Conservation (phyloP, 1,139 yeast genomes). For the Scheffersomyces titani region DNA sequence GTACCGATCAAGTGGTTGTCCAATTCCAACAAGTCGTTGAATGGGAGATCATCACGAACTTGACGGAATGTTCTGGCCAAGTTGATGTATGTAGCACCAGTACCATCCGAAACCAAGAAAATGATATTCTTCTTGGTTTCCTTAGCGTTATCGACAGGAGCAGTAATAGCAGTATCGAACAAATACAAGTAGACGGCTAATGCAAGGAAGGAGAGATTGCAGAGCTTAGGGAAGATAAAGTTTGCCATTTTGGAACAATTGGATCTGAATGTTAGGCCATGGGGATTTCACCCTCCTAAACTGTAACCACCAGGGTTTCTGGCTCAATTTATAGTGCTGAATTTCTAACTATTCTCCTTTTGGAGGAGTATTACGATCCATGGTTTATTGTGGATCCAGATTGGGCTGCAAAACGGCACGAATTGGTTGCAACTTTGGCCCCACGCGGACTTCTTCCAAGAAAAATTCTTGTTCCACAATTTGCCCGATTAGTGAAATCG, state of each 20-base stretch:
- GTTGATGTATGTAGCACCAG: slow-evolving; percentile 84
- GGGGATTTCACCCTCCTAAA: slow-evolving; percentile 52
- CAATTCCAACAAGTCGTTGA: slow-evolving; percentile 55
- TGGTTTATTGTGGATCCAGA: background rate
- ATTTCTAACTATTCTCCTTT: background rate
- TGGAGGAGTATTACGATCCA: background rate
- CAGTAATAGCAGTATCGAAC: background rate
- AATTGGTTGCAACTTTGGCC: background rate
- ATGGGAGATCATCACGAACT: slow-evolving; percentile 48
- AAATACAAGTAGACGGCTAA: slow-evolving; percentile 3
- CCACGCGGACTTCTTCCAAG: background rate
- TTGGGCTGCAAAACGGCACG: background rate
- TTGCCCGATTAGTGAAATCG: background rate
- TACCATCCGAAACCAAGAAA: slow-evolving; percentile 88
- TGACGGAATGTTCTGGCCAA: slow-evolving; percentile 74
- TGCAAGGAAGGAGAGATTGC: slow-evolving; percentile 1
- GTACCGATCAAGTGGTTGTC: slow-evolving; percentile 74
- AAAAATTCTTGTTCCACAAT: background rate
- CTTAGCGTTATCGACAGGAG: background rate
- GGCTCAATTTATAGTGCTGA: background rate
- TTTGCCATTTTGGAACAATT: background rate
- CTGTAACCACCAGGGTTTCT: slow-evolving; percentile 73
- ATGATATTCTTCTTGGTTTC: slow-evolving; percentile 58
- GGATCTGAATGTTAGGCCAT: background rate
- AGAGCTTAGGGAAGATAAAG: slow-evolving; percentile 2